These are phyloP conservation scores for Atkinsonella hypoxylon DNA, from an alignment of 2,329 filamentous ascomycete species.

Conservation along the genomic window DNA sequence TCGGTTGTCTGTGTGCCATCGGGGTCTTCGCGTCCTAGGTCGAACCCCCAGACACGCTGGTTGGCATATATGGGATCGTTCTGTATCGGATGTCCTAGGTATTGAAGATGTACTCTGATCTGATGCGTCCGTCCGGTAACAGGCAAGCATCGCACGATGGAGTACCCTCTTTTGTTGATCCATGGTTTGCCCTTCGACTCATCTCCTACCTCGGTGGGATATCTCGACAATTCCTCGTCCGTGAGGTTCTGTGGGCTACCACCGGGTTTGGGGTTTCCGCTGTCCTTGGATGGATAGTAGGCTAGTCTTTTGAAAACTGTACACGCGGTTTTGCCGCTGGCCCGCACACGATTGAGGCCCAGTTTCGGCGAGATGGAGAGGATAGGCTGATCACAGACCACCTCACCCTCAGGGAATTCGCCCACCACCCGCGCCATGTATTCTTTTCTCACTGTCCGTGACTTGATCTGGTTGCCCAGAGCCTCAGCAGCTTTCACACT, in stretches of 20 bases:
- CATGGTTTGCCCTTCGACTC: constrained; percentile 22
- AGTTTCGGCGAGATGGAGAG: constrained; percentile 90
- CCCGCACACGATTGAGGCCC: constrained; percentile 85
- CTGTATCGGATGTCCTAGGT: constrained; percentile 84
- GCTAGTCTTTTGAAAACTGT: constrained; percentile 87
- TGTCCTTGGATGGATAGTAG: constrained; percentile 59
- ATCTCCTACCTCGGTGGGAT: constrained; percentile 9
- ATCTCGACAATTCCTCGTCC: constrained; percentile 14
- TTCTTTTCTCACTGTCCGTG: constrained; percentile 81
- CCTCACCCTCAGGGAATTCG: constrained; percentile 79
- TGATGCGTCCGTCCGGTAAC: constrained; percentile 93
- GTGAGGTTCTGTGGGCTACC: background rate
- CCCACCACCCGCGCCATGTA: constrained; percentile 88
- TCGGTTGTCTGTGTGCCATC: constrained; percentile 64
- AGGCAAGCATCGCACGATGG: constrained; percentile 85
- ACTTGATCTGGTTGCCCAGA: constrained; percentile 64
- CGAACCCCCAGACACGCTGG: constrained; percentile 75
- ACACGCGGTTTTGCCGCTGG: constrained; percentile 77
- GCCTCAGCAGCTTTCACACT: constrained; percentile 65
- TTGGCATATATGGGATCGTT: constrained; percentile 99
- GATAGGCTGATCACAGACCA: constrained; percentile 88
- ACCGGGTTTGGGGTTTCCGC: constrained; percentile 11
- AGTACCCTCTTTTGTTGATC: constrained; percentile 64
- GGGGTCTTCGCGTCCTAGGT: constrained; percentile 55
- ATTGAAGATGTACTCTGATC: constrained; percentile 87